A percentile compares a stretch with the other conserved stretches of the same genome.
These are phyloP conservation scores for Chaetoscypha palmicola DNA, from an alignment of 2,329 filamentous ascomycete genomes.

Conservation along the genomic window DNA sequence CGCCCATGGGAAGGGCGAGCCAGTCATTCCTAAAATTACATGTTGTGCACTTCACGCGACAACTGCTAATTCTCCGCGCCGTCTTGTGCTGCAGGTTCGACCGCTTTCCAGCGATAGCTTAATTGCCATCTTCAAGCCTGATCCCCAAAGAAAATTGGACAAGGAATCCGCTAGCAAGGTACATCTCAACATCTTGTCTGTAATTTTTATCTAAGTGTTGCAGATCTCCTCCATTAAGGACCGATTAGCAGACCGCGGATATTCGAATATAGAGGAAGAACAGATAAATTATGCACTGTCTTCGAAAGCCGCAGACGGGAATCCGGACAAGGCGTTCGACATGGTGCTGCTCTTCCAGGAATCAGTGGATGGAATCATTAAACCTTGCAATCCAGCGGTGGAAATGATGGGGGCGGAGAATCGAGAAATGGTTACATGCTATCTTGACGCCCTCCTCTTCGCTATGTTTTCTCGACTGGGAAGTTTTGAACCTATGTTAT, in stretches of 20 bases:
- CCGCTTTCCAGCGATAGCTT: conserved; percentile 51
- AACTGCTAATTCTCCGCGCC: conserved; percentile 23
- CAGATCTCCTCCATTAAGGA: conserved; percentile 47
- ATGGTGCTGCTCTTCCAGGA: conserved; percentile 73
- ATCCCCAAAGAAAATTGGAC: conserved; percentile 47
- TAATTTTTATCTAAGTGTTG: conserved; percentile 6
- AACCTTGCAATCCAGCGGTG: conserved; percentile 63
- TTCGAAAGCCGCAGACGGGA: conserved; percentile 58
- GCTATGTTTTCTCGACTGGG: conserved; percentile 90
- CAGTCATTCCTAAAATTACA: conserved; percentile 14
- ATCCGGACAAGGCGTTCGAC: conserved; percentile 67
- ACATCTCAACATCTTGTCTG: neutral
- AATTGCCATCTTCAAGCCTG: conserved; percentile 57
- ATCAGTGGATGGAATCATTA: conserved; percentile 71
- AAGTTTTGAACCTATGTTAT: conserved; percentile 89
- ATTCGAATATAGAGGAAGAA: conserved; percentile 48
- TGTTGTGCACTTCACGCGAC: conserved; percentile 15
- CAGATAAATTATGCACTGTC: conserved; percentile 58
- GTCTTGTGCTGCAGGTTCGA: conserved; percentile 36
- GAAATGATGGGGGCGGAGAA: conserved; percentile 82
- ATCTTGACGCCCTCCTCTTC: conserved; percentile 83
- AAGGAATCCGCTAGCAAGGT: conserved; percentile 46
- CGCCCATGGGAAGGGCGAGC: conserved; percentile 16
- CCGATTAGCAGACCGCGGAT: conserved; percentile 45
- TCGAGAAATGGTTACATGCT: conserved; percentile 82